Evolutionary conservation across 177 flowering plant genomes (phyloP).

Genomic region (Telopea speciosissima): DNA sequence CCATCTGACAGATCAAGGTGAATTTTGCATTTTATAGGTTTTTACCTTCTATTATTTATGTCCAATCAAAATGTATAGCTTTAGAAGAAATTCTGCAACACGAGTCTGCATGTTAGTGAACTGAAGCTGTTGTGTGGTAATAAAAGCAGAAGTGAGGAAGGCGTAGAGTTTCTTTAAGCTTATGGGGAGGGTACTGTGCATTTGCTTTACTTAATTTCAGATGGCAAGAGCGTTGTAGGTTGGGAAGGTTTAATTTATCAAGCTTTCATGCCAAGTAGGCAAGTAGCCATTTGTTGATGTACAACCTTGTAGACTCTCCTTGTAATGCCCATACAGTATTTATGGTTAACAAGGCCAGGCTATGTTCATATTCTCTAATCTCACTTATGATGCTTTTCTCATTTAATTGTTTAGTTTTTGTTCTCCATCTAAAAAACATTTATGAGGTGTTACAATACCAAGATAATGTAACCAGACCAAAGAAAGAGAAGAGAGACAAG

Average conservation of each 20-base stretch:
- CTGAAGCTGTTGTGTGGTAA: too few species aligned
- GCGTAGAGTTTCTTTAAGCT: not conserved
- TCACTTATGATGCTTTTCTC: too few species aligned
- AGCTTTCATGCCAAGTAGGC: not conserved
- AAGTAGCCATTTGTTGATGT: not conserved
- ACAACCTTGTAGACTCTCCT: not conserved
- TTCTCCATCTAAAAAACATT: too few species aligned
- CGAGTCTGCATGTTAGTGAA: not conserved
- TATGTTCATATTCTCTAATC: too few species aligned
- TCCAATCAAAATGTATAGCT: not conserved
- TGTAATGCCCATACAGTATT: not conserved
- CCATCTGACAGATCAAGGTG: conserved; percentile 3
- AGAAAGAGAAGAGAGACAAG: too few species aligned
- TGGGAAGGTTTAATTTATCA: not conserved
- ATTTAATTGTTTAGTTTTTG: too few species aligned
- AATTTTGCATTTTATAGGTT: not conserved
- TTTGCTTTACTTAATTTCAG: too few species aligned
- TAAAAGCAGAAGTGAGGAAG: conserved; percentile 2
- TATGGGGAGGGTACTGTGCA: not conserved
- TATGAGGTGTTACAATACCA: too few species aligned
- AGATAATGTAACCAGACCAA: too few species aligned
- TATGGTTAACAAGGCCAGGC: too few species aligned
- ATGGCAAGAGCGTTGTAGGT: too few species aligned
- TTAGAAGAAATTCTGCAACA: conserved; percentile 6
- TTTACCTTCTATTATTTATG: not conserved